Base-by-base conservation (phyloP, 1,284 basidiomycete genomes). In the Pisolithus thermaeus region DNA sequence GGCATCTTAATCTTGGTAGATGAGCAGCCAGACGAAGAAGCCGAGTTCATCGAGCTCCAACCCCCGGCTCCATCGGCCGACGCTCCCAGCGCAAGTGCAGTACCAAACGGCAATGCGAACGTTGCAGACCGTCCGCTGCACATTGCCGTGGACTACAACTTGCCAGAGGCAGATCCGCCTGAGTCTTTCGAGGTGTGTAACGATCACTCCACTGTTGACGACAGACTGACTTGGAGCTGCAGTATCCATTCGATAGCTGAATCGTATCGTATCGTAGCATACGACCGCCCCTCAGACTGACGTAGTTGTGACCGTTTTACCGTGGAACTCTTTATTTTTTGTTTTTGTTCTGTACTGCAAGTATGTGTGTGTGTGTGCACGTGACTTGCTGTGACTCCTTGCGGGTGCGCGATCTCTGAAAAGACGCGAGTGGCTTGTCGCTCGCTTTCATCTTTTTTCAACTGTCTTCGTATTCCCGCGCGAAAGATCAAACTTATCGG, bases 1-100 rank as follows among this genome's bases (percentile, higher is more conserved):
- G 92, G 91, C 16, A 92, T 96, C 52, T 65, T 97, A 39, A 78
- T 96, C 50, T 70, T 96, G 47, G 70, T 77, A 35, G 92, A 95
- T 67, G 74, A 75, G 38, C 76, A 73, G 57, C 82, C 87, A 27
- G 78, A 78, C 11, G 82, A 87, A 53, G 76, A 78, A 51, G 79
- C 77, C 5, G 87, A 91, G 59, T 84, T 85, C 63, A 83, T 96
- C 52, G 87, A 90, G 61, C 75, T 82, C 59, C 80, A 81, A 58
- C 78, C 69, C 46, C 70, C 65, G 41, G 61, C 76, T 20, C 72
- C 70, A 28, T 61, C 68, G 52, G 58, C 12, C 65, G 63, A 45
- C 7, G 59, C 46, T 37, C 61, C 64, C 52, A 65, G 66, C 63
- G 41, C 67, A 27, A 56, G 49, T 46, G 65, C 54, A 1, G 50